Base-by-base conservation (phyloP, 2,329 filamentous ascomycete species). In the Claviceps sp. region DNA sequence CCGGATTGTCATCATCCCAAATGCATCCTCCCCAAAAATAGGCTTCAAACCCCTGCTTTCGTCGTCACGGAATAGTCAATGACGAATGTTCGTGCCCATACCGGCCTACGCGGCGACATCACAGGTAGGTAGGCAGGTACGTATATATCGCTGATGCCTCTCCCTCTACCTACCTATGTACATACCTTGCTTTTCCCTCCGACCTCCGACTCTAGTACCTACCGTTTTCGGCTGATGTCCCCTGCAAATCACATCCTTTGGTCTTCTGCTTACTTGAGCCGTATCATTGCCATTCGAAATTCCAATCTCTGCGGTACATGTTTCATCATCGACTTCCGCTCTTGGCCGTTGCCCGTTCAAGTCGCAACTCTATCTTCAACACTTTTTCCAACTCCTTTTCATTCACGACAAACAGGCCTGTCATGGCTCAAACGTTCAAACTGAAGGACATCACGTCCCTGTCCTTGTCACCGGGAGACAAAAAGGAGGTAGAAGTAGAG, bases 401-500 rank as follows among this genome's bases (percentile, higher is more conserved):
- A 5, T 63, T 66, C 50, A 61, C 62, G 14, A 59, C 62, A 4
- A 59, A 61, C 47, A 37, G 52, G 5, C 59, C 55, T 61, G 64
- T 64, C 58, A 80, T 80, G 77, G 69, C 65, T 38, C 69, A 76
- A 51, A 76, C 82, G 61, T 84, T 77, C 65, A 83, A 80, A 64
- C 79, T 96, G 62, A 94, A 93, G 67, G 85, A 78, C 63, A 70
- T 95, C 55, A 76, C 78, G 46, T 85, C 83, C 59, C 75, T 95
- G 52, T 78, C 84, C 57, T 73, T 97, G 56, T 79, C 85, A 65
- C 81, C 84, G 34, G 83, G 88, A 20, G 83, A 93, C 59, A 97
- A 95, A 74, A 77, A 85, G 56, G 90, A 97, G 67, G 86, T 80
- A 14, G 89, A 95, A 61, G 85, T 98, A 4, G 91, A 97, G 61